Evolutionary conservation across 1,284 basidiomycete species (phyloP), one percentile per base, ranked within the genome.

Genomic region (Ustilago vetiveriae): DNA sequence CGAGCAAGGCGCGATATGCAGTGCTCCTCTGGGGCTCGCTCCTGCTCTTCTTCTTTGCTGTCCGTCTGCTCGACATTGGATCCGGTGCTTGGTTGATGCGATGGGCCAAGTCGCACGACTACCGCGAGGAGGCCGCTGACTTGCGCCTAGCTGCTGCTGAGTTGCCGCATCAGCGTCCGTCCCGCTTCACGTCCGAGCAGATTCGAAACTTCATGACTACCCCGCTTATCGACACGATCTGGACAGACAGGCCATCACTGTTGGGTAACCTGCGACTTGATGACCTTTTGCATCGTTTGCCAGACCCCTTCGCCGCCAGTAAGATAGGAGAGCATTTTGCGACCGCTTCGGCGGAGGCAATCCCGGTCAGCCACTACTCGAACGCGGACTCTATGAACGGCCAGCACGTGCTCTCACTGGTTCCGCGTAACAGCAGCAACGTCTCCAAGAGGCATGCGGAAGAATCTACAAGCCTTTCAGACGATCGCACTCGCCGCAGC

Each of bases 91-190:
- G 79, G 80, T 63, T 82, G n/a, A 72, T 75, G 38, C 44, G 59
- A 41, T 82, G 80, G 80, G 80, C 80, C 16, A 51, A 56, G 9
- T 75, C 77, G 29, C 79, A 80, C 52, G 72, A 76, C 16, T 57
- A 67, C 27, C 47, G 45, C 16, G 46, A 66, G 22, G 54, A 65
- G 35, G 17, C 45, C 5, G 23, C 35, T 2, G 41, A 17, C 29
- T 13, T 43, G 3, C 46, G 45, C 6, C 29, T 67, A 11, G 49
- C 49, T 22, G 37, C 48, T 24, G 16, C 27, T 9, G 27, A 8
- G 6, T 29, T 27, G 10, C 14, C 52, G 23, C 32, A 45, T 14
- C 39, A 53, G 38, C 53, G 32, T 13, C 35, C 33, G 19, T 19
- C 45, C 33, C 37, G 36, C 19, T 29, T 46, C 24, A 58, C 62